Evolutionary conservation across 1,139 yeast species (phyloP), one percentile per base, ranked within the genome.

Genomic region (Insectozyma bohioensis): DNA sequence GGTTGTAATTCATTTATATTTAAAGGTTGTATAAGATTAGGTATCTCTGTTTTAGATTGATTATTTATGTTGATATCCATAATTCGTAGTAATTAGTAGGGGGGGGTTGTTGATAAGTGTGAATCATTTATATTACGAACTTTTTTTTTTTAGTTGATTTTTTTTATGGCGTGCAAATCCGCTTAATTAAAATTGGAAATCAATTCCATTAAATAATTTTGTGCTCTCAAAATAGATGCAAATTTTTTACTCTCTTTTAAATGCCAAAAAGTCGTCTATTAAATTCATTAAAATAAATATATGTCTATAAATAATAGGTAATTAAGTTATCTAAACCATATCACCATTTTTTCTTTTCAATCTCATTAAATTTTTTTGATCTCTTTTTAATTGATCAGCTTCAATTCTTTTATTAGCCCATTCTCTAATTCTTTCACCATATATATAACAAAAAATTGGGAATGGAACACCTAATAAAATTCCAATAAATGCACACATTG

Each of bases 401-500:
- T 63, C 72, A 42, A 63, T 54, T 30, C 57, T 54, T 26, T 46
- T 44, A 38, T 67, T 65, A 15, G 67, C 68, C 59, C 60, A 58
- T 4, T 43, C 42, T 41, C 73, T 54, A 27, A 67, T 47, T 31
- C 55, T 47, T 42, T 67, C 73, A 4, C 74, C 74, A 31, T 65
- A 59, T 29, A 56, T 48, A 41, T 58, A 63, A 40, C 72, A 64
- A 29, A 65, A 48, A n/a, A 66, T 49, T 1, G 74, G 74, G 49
- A 68, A 68, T 11, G 74, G 74, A 12, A 67, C 54, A 1, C 73
- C 75, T 37, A 67, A 53, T 5, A 57, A 34, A 5, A 67, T 40
- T 1, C 67, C 70, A 31, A 68, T 55, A 28, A 64, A 48, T 3
- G 62, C 75, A 53, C 70, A 64, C 60, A 67, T 49, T 20, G 73